Evolutionary conservation across 805 yeast species (phyloP), one percentile per base, ranked within the genome.

Genomic region (Kodamaea kakaduensis): DNA sequence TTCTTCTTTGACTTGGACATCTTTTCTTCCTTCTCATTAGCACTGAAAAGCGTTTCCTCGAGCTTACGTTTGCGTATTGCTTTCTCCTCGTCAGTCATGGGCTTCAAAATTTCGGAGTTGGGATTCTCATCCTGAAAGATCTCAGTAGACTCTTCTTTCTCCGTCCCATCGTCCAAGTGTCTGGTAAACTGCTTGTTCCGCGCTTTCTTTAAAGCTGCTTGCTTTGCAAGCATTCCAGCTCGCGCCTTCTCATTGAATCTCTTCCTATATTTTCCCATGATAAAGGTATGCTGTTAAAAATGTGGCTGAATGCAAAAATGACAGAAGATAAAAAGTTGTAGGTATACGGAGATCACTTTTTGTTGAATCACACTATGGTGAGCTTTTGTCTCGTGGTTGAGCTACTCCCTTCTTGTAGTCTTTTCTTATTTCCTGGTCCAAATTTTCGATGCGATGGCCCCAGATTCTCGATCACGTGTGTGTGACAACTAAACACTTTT

Each of bases 161-260:
- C 55, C 3, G 52, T 60, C 10, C 52, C 61, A 1, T 51, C 50
- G 4, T 69, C 74, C 8, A 61, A 47, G 29, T 72, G 73, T 25
- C 82, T 61, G 18, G 62, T 51, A 53, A 81, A 80, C 46, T 82
- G 86, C 51, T 81, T 82, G 48, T 83, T 83, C 35, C 94, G 67
- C 16, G 77, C 83, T 33, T 62, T 60, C 44, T 77, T 80, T 48
- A 86, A 64, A 32, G 79, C 79, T 19, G 81, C 77, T 55, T 81
- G 84, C 67, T 81, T 85, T 18, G 87, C 79, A 50, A 86, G 79
- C 72, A 83, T 82, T 13, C 95, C 95, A 2, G 86, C 54, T 21
- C 95, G 77, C 37, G 93, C 95, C 63, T 83, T 84, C 56, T 82
- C 95, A 54, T 86, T 86, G 65, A 80, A 83, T 42, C 95, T 60